These are phyloP conservation scores for Emmonsia crescens DNA, from an alignment of 2,329 filamentous ascomycete genomes.

Conservation along the genomic window DNA sequence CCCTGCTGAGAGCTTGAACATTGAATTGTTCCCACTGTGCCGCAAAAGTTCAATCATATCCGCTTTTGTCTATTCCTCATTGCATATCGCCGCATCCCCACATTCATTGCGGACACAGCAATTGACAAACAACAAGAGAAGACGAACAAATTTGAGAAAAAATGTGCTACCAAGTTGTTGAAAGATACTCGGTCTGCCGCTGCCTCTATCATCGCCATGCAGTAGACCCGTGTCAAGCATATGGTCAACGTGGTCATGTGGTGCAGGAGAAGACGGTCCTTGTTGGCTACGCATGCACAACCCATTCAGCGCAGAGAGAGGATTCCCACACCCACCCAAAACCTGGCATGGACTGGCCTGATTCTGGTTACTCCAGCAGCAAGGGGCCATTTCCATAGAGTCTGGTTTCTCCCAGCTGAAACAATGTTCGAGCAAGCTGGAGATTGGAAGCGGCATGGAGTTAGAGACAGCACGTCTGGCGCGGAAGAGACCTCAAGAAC, in stretches of 20 bases:
- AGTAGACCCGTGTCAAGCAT: slow-evolving; percentile 68
- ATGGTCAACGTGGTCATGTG: slow-evolving; percentile 60
- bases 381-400: slow-evolving; percentile 12
- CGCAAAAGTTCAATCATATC: not conserved
- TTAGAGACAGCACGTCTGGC: not conserved
- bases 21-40: not conserved
- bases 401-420: not conserved
- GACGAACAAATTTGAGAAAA: not conserved
- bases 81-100: not conserved
- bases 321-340: slow-evolving; percentile 11
- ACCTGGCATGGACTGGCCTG: slow-evolving; percentile 14
- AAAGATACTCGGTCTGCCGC: slow-evolving; percentile 75
- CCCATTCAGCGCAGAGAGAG: slow-evolving; percentile 33
- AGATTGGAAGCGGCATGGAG: not conserved
- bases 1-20: not conserved
- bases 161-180: slow-evolving; percentile 83
- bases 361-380: slow-evolving; percentile 26
- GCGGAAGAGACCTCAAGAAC: not conserved
- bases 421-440: not conserved
- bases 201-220: slow-evolving; percentile 84
- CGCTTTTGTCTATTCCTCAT: not conserved
- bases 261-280: slow-evolving; percentile 66
- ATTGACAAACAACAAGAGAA: not conserved
- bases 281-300: slow-evolving; percentile 68
- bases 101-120: not conserved